Evolutionary conservation across 1,139 yeast genomes (phyloP).

Genomic region (Debaryomyces coudertii): DNA sequence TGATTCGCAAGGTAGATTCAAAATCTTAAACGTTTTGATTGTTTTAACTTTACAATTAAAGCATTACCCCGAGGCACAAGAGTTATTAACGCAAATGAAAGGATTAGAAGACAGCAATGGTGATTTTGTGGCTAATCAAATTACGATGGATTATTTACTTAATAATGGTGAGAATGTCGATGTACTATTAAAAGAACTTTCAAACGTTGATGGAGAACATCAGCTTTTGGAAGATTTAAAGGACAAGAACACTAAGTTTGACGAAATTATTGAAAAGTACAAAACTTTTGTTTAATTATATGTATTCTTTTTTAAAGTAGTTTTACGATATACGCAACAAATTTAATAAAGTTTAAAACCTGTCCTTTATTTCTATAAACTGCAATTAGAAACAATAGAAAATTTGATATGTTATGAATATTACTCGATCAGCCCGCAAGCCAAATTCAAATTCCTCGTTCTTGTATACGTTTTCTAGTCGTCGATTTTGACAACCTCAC

Average conservation of each 20-base stretch:
- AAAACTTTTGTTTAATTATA: constrained; percentile 9
- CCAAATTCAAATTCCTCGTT: constrained; percentile 2
- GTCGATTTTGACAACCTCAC: constrained; percentile 42
- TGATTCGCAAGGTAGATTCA: constrained; percentile 41
- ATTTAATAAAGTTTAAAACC: background rate
- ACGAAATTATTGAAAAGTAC: constrained; percentile 60
- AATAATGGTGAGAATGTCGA: constrained; percentile 48
- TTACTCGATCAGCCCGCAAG: background rate
- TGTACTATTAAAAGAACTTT: constrained; percentile 45
- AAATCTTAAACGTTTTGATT: constrained; percentile 40
- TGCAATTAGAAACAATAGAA: constrained; percentile 6
- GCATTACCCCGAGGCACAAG: constrained; percentile 50
- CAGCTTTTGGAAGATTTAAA: constrained; percentile 52
- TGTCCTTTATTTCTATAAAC: constrained; percentile 8
- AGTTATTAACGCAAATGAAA: constrained; percentile 48
- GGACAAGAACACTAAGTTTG: constrained; percentile 57
- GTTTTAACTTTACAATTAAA: constrained; percentile 49
- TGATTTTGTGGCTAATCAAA: constrained; percentile 61
- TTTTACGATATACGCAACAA: background rate
- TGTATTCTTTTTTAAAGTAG: background rate
- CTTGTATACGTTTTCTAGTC: constrained; percentile 10
- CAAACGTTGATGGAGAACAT: constrained; percentile 49
- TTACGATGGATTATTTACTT: constrained; percentile 54
- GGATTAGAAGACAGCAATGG: constrained; percentile 42
- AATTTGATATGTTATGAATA: constrained; percentile 3